Evolutionary conservation across 345 rosid species (phyloP).

Genomic region (Isatis tinctoria): DNA sequence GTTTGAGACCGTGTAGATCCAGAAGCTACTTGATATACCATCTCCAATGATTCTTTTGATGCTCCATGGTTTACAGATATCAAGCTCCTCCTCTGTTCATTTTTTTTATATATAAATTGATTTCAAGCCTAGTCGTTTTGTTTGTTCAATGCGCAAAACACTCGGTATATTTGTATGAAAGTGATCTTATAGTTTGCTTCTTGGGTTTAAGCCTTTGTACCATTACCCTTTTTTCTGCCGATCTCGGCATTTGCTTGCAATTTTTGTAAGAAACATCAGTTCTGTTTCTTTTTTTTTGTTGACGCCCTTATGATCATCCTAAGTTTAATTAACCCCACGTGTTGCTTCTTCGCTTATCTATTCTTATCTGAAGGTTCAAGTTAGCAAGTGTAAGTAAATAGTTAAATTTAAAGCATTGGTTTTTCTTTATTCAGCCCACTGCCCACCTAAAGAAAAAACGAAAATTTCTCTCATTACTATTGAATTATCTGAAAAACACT

Average conservation of each 20-base stretch:
- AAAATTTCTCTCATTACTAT: background rate
- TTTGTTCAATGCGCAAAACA: background rate
- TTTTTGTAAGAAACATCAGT: slow-evolving; percentile 8
- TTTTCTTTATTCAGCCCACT: background rate
- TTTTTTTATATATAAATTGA: background rate
- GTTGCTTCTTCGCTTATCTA: background rate
- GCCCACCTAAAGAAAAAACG: background rate
- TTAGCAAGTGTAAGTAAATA: background rate
- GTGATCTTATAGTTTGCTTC: background rate
- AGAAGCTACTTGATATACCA: background rate
- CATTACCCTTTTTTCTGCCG: background rate
- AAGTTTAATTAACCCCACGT: background rate
- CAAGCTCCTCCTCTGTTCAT: background rate
- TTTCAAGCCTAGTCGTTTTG: background rate
- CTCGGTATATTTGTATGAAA: slow-evolving; percentile 16
- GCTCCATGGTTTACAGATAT: slow-evolving; percentile 4
- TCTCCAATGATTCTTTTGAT: slow-evolving; percentile 14
- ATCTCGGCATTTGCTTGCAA: slow-evolving; percentile 12
- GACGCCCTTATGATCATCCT: background rate
- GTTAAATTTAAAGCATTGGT: no score
- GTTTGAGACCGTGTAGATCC: background rate
- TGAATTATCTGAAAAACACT: background rate
- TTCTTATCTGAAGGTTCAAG: background rate
- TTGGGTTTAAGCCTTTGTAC: background rate
- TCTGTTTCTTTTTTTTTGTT: background rate